Conservation (phyloP, 73 alveolate genomes). For the Paramecium tetraurelia region DNA sequence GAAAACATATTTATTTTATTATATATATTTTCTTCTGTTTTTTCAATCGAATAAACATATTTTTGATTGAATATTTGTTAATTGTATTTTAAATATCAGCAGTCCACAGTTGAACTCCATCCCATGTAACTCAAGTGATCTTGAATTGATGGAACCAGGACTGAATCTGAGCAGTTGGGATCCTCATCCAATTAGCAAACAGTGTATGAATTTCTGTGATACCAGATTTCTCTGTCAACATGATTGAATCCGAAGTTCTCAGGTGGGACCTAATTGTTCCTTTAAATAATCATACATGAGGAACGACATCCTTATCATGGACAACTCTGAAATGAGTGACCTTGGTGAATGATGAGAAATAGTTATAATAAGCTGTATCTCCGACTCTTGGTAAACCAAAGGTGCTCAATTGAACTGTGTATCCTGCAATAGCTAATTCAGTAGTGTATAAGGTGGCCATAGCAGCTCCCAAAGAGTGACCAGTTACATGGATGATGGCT, state of each 20-base stretch:
- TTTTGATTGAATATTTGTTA: background rate
- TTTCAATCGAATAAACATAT: background rate
- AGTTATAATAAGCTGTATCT: background rate
- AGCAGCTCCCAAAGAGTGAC: slow-evolving; percentile 39
- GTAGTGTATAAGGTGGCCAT: slow-evolving; percentile 9
- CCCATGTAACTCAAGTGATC: slow-evolving; percentile 25
- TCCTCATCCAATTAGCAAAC: slow-evolving; percentile 1
- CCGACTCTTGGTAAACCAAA: slow-evolving; percentile 36
- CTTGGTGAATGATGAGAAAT: background rate
- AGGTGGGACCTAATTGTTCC: background rate
- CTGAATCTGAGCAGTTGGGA: slow-evolving; percentile 9
- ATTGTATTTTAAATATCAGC: background rate
- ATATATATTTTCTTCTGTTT: background rate
- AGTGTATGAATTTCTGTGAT: background rate
- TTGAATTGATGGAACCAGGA: background rate
- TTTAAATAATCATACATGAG: background rate
- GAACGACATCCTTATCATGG: background rate
- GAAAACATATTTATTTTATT: background rate
- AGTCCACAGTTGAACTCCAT: background rate
- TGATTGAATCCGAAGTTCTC: slow-evolving; percentile 11
- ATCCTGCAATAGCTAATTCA: background rate
- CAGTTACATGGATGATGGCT: background rate
- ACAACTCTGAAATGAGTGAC: slow-evolving; percentile 16
- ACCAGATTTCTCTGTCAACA: slow-evolving; percentile 46
- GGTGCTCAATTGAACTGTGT: background rate